Base-by-base conservation (phyloP, 1,284 basidiomycete species). In the Cutaneotrichosporon cavernicola region DNA sequence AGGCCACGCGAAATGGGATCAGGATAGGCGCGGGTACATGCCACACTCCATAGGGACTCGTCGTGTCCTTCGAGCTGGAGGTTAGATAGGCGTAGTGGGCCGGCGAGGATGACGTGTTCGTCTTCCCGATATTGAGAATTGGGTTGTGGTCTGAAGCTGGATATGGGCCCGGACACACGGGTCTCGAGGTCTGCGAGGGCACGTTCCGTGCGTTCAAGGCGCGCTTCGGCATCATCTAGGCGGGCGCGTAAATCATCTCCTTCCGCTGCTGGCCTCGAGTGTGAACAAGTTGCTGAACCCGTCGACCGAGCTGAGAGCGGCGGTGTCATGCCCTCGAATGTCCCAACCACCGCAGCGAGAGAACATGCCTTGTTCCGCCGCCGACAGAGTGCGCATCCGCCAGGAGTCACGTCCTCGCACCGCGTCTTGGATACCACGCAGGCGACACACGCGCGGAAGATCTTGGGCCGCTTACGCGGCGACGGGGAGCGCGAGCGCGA, bases 371-470 rank as follows among this genome's bases (percentile, higher is more conserved):
- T 69, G 31, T 66, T 51, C 21, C 69, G 70, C 14, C 66, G 66
- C n/a, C 74, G 69, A 60, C 74, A 75, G 10, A 72, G 62, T 47
- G 62, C 57, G 60, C 74, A 75, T 5, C 74, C 74, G 6, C 61
- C 60, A 1, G 66, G 22, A 10, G 61, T 66, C 9, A 75, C 67
- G 56, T 72, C 72, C 60, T 73, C 70, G 64, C 74, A 75, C n/a
- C 71, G 69, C 14, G 72, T 73, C 61, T 75, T 75, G 46, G 69
- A 67, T 18, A 63, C 36, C 11, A 73, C 74, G 65, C 74, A 75
- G 22, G 66, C 58, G 21, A 62, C 64, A 53, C 74, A 75, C 6
- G 74, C 74, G 26, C 72, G 68, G 50, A 69, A 73, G 10, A 74
- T 63, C 61, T 73, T 72, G n/a, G 65, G 59, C 21, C 70, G 62